A percentile compares a stretch with the other conserved stretches of the same genome.
phyloP scores from a whole-genome alignment of 176 grass and related monocot species.

The Echinochloa phyllopogon region DNA sequence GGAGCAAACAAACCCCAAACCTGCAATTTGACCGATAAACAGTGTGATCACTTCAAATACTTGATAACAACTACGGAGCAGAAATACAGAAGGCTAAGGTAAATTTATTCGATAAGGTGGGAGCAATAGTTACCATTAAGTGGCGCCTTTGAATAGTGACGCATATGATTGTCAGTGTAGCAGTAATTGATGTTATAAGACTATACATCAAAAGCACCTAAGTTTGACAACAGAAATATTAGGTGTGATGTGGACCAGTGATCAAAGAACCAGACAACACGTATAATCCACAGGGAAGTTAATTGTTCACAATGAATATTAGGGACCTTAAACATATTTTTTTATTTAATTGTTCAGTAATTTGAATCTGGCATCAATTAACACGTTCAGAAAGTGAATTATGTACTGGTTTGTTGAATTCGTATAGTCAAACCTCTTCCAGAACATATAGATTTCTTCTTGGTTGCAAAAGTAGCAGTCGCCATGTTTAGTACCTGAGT shows the following conservation, averaged over 20 bases:
- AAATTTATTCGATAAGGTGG: not conserved
- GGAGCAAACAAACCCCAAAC: conserved; percentile 99
- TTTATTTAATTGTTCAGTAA: conserved; percentile 38
- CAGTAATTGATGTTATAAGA: conserved; percentile 76
- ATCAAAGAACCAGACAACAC: conserved; percentile 24
- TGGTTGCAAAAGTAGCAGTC: not conserved
- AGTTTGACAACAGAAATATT: conserved; percentile 36
- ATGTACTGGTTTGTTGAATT: conserved; percentile 15
- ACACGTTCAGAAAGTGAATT: not conserved
- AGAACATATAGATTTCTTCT: not conserved
- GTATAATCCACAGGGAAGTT: conserved; percentile 11
- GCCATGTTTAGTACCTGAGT: conserved; percentile 57
- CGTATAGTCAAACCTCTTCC: not conserved
- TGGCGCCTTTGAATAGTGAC: conserved; percentile 94
- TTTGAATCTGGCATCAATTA: conserved; percentile 15
- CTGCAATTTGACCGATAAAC: conserved; percentile 54
- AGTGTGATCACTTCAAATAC: not conserved
- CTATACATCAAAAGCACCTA: conserved; percentile 91
- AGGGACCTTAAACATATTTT: not conserved
- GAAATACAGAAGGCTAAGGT: not conserved
- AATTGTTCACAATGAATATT: not conserved
- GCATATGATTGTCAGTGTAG: conserved; percentile 71
- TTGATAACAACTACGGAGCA: not conserved
- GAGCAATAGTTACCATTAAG: conserved; percentile 72
- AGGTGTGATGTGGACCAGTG: conserved; percentile 18